Conservation (phyloP, 2,329 filamentous ascomycete genomes). For the Lomentospora prolificans region DNA sequence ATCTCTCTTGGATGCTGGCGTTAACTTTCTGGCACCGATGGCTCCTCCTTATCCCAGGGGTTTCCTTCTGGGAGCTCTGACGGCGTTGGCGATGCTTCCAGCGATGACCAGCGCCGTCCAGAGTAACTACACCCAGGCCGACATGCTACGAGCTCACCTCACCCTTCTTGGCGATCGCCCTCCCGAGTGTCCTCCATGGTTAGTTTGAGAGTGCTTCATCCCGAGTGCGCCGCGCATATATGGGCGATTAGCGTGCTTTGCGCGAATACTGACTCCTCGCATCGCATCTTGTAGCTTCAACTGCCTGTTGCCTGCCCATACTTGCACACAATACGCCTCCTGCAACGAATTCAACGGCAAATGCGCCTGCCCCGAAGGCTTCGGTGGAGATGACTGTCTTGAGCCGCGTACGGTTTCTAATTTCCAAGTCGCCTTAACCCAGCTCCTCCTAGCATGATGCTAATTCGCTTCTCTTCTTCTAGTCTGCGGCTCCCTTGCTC, state of each 20-base stretch:
- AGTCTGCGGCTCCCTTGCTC: slow-evolving; percentile 80
- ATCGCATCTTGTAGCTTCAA: slow-evolving; percentile 63
- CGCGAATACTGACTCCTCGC: slow-evolving; percentile 31
- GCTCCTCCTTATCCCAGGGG: slow-evolving; percentile 25
- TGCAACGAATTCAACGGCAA: slow-evolving; percentile 89
- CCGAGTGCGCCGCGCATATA: neutral
- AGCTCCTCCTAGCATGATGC: neutral
- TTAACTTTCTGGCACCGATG: slow-evolving; percentile 20
- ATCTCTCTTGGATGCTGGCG: slow-evolving; percentile 4
- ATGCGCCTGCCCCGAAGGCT: slow-evolving; percentile 85
- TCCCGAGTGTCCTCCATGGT: slow-evolving; percentile 71
- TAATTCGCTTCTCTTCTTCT: slow-evolving; percentile 5
- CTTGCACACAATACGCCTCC: slow-evolving; percentile 79
- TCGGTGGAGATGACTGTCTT: slow-evolving; percentile 88
- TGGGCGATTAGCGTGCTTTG: slow-evolving; percentile 13
- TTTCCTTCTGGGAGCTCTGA: slow-evolving; percentile 28
- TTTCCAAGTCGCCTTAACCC: neutral
- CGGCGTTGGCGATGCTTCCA: slow-evolving; percentile 27
- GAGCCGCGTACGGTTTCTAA: slow-evolving; percentile 55
- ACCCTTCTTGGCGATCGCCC: slow-evolving; percentile 65
- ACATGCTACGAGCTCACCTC: slow-evolving; percentile 55
- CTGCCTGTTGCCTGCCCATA: slow-evolving; percentile 87
- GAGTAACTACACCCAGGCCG: slow-evolving; percentile 51
- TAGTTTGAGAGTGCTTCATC: slow-evolving; percentile 20
- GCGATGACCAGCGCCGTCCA: slow-evolving; percentile 30